Conservation (phyloP, 1,284 basidiomycete genomes). For the Exobasidium cylindrosporum region DNA sequence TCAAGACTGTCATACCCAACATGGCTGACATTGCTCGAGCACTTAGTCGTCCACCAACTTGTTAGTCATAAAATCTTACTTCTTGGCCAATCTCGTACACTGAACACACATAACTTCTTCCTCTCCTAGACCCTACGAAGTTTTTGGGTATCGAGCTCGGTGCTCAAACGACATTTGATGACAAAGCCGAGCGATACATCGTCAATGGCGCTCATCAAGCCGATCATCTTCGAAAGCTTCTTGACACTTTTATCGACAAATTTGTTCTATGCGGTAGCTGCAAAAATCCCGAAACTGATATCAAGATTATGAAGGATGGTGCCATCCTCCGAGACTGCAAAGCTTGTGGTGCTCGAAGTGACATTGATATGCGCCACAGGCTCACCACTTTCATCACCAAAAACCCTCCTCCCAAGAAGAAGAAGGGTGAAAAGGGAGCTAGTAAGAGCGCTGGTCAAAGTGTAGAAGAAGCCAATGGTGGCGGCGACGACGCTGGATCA, state of each 20-base stretch:
- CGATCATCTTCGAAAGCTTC: conserved; percentile 84
- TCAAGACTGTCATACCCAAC: conserved; percentile 81
- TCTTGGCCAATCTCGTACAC: conserved; percentile 9
- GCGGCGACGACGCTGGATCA: conserved; percentile 52
- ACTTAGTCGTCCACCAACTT: conserved; percentile 85
- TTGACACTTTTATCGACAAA: conserved; percentile 91
- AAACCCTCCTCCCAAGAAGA: conserved; percentile 78
- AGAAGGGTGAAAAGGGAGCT: conserved; percentile 52
- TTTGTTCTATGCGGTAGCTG: conserved; percentile 95
- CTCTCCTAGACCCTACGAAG: conserved; percentile 84
- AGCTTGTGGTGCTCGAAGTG: conserved; percentile 88
- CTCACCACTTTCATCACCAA: conserved; percentile 94
- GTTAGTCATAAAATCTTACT: not conserved
- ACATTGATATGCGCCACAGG: conserved; percentile 95
- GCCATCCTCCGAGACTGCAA: conserved; percentile 95
- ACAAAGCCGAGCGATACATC: conserved; percentile 96
- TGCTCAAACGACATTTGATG: conserved; percentile 92
- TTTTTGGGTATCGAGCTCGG: conserved; percentile 99
- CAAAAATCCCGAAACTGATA: conserved; percentile 99
- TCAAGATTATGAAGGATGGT: conserved; percentile 75
- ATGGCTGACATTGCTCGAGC: conserved; percentile 98
- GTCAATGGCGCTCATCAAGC: conserved; percentile 97
- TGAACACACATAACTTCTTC: too few relatives aligned
- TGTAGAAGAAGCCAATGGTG: conserved; percentile 58
- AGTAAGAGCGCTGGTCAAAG: conserved; percentile 65